Percentiles rank a stretch among this genome's conserved stretches.
These are phyloP conservation scores for Cyberlindnera xishuangbannaensis DNA, from an alignment of 805 yeast species.

Conservation along the genomic window DNA sequence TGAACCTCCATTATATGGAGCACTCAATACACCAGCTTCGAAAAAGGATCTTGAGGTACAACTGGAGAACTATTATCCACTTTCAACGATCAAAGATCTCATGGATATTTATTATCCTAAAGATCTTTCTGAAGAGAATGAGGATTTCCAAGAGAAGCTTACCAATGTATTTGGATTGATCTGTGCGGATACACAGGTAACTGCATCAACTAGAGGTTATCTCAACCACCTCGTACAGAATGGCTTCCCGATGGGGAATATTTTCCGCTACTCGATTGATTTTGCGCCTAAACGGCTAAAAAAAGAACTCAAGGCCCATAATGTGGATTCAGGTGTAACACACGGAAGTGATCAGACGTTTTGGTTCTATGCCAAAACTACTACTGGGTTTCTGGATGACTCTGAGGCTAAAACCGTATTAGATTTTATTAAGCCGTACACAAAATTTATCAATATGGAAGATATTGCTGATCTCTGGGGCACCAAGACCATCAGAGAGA, in stretches of 20 bases:
- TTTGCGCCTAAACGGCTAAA: conserved; percentile 7
- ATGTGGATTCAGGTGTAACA: conserved; percentile 27
- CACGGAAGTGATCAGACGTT: conserved; percentile 31
- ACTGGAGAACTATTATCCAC: conserved; percentile 31
- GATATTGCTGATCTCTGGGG: conserved; percentile 4
- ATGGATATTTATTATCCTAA: conserved; percentile 22
- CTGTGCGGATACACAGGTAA: conserved; percentile 34
- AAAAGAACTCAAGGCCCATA: conserved; percentile 15
- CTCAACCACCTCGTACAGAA: conserved; percentile 18
- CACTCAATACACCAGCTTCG: conserved; percentile 27
- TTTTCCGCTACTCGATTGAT: conserved; percentile 26
- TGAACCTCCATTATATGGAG: conserved; percentile 28
- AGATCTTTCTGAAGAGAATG: conserved; percentile 11
- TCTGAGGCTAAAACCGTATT: conserved; percentile 2
- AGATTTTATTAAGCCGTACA: conserved; percentile 20
- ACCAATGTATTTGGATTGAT: conserved; percentile 28
- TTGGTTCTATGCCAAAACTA: conserved; percentile 28
- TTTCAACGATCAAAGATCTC: conserved; percentile 15
- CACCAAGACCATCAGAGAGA: conserved; percentile 1
- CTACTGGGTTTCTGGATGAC: conserved; percentile 4
- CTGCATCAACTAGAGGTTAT: conserved; percentile 32
- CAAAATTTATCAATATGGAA: conserved; percentile 9
- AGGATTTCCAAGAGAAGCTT: conserved; percentile 11
- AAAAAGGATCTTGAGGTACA: conserved; percentile 23
- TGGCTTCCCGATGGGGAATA: conserved; percentile 23